phyloP scores from a whole-genome alignment of 768 basidiomycete species.

The Guyanaporus albipodus region DNA sequence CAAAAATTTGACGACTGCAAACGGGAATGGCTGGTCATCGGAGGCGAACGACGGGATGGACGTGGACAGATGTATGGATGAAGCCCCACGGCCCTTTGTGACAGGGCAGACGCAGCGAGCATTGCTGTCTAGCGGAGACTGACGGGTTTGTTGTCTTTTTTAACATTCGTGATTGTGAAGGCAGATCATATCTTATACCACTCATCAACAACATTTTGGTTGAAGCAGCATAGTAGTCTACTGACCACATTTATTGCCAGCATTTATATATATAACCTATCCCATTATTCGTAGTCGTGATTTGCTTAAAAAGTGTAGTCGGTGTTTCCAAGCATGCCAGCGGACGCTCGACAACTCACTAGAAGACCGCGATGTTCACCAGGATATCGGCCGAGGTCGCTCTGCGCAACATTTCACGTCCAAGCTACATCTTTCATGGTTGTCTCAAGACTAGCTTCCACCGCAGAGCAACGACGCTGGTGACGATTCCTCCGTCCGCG shows the following conservation, averaged over 20 bases:
- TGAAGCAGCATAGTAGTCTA: constrained; percentile 30
- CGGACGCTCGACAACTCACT: not conserved
- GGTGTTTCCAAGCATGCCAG: not conserved
- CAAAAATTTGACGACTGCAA: constrained; percentile 14
- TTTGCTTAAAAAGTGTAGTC: constrained; percentile 10
- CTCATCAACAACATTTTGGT: constrained; percentile 24
- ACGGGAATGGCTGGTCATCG: constrained; percentile 19
- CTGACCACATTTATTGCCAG: constrained; percentile 24
- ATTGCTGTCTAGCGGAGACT: constrained; percentile 11
- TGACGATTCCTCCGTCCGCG: constrained; percentile 52
- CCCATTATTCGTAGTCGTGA: constrained; percentile 2
- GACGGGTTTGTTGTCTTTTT: constrained; percentile 4
- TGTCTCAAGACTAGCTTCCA: constrained; percentile 21
- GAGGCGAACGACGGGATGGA: constrained; percentile 17
- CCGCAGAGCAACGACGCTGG: constrained; percentile 38
- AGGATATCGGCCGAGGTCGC: constrained; percentile 39
- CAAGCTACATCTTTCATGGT: constrained; percentile 39
- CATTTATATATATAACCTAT: constrained; percentile 4
- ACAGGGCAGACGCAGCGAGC: constrained; percentile 11
- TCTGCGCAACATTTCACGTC: constrained; percentile 34
- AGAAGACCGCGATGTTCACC: constrained; percentile 31
- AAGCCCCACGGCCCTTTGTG: constrained; percentile 12
- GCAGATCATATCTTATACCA: constrained; percentile 27
- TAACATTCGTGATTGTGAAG: constrained; percentile 8
- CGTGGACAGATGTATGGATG: constrained; percentile 20